Conservation (phyloP, 495 filamentous ascomycete genomes). For the Podospora didyma region DNA sequence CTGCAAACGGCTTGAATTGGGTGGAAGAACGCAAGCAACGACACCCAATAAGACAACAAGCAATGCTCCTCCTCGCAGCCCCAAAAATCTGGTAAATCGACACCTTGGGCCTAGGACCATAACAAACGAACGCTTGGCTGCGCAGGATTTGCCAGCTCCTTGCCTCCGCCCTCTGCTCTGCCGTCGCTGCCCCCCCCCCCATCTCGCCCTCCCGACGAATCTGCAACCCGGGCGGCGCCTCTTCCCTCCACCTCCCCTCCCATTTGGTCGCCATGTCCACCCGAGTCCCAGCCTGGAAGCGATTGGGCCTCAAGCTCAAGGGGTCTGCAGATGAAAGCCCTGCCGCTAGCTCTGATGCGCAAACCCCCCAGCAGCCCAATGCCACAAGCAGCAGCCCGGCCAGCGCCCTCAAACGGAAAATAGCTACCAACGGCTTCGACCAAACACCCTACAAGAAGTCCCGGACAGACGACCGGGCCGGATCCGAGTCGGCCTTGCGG, state of each 20-base stretch:
- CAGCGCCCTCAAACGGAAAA: constrained; percentile 35
- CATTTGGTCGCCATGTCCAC: constrained; percentile 28
- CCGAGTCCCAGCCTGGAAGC: constrained; percentile 70
- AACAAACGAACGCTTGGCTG: constrained; percentile 7
- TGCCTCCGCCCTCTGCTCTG: constrained; percentile 1
- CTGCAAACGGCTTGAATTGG: constrained; percentile 19
- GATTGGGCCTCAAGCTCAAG: constrained; percentile 73
- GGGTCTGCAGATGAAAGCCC: constrained; percentile 40
- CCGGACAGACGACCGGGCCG: constrained; percentile 18
- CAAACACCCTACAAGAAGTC: constrained; percentile 31
- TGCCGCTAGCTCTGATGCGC: constrained; percentile 10
- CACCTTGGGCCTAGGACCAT: constrained; percentile 15
- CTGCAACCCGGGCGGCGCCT: not conserved
- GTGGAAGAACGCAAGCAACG: constrained; percentile 15
- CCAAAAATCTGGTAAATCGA: constrained; percentile 17
- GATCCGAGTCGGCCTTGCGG: constrained; percentile 12
- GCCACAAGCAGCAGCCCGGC: constrained; percentile 24
- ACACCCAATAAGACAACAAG: constrained; percentile 24
- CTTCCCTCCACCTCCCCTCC: constrained; percentile 7
- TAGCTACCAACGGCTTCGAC: not conserved
- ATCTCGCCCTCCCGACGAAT: constrained; percentile 9
- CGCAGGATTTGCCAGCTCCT: constrained; percentile 3
- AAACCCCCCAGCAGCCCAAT: constrained; percentile 10
- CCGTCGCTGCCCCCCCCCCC: not conserved
- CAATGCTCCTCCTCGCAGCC: too few species aligned